Base-by-base conservation (phyloP, 371 early-diverging fungal species). In the Chytridiales sp. region DNA sequence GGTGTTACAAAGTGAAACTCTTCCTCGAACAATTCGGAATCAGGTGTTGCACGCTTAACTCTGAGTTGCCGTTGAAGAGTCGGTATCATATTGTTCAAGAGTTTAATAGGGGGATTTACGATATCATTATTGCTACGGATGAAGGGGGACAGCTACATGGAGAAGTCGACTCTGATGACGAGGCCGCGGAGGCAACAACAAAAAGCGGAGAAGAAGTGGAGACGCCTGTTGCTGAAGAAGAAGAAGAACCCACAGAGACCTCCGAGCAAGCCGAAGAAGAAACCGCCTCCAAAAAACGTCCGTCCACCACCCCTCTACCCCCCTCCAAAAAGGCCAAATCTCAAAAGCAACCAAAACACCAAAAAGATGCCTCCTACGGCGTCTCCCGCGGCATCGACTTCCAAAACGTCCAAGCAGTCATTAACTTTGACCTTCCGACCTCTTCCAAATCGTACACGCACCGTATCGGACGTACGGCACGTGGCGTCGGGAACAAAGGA, bases 371-470 rank as follows among this genome's bases (percentile, higher is more conserved):
- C 9, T 96, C 95, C 68, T 94, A 92, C 68, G 97, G 98, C 36
- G 96, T 97, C 22, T 86, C 97, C 5, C 89, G 99, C 32, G 99
- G 99, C 40, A 87, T 99, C 43, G 99, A 99, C 77, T 95, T 98
- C 69, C 84, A 91, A 58, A 87, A 90, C 56, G 94, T 96, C 0
- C 85, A 88, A 1, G 87, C 93, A 0, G 99, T 99, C 31, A 87
- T 98, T 78, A 99, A 99, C 76, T 97, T 98, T 82, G 99, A 99
- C 70, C 87, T 99, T 63, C 99, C 99, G 24, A 72, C 60, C 1
- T 86, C 94, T 0, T 84, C 90, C n/a, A 85, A 90, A 57, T 79
- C 94, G 17, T 99, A 98, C 70, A 88, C 87, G 58, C 99, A 99
- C 77, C 90, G 99, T 31, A 87, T 97, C 17, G 99, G 99, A 4